phyloP scores from a whole-genome alignment of 192 early-diverging fungal genomes.

The Cetraspora pellucida region DNA sequence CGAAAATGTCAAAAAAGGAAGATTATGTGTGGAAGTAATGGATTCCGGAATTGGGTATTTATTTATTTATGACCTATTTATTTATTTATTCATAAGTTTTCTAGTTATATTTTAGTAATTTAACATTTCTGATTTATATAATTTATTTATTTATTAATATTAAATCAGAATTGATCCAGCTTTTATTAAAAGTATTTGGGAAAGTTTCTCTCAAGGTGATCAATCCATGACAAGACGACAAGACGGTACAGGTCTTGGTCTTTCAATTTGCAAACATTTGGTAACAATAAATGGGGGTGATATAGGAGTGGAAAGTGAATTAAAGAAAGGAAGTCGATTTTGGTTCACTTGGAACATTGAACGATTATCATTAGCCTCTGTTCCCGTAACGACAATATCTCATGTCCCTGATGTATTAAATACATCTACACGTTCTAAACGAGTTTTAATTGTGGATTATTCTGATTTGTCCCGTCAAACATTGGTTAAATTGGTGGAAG shows the following conservation, averaged over 20 bases:
- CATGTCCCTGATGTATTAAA: neutral
- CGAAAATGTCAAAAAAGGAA: conserved; percentile 28
- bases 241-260: conserved; percentile 77
- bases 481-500: conserved; percentile 5
- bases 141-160: neutral
- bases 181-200: conserved; percentile 67
- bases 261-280: conserved; percentile 75
- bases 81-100: neutral
- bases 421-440: conserved; percentile 36
- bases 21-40: conserved; percentile 59
- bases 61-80: neutral
- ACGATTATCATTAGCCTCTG: neutral
- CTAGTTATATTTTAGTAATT: neutral
- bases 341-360: conserved; percentile 57
- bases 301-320: conserved; percentile 65
- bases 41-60: conserved; percentile 74
- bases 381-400: neutral
- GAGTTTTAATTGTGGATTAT: conserved; percentile 32
- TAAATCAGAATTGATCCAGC: conserved; percentile 58
- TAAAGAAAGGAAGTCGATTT: conserved; percentile 67
- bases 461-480: neutral
- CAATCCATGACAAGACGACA: conserved; percentile 70
- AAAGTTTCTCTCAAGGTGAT: conserved; percentile 73
- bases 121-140: neutral
- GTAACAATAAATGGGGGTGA: conserved; percentile 70